Evolutionary conservation across 23 red algal genomes (phyloP), one percentile per base, ranked within the genome.

Genomic region (Gracilariopsis chorda): DNA sequence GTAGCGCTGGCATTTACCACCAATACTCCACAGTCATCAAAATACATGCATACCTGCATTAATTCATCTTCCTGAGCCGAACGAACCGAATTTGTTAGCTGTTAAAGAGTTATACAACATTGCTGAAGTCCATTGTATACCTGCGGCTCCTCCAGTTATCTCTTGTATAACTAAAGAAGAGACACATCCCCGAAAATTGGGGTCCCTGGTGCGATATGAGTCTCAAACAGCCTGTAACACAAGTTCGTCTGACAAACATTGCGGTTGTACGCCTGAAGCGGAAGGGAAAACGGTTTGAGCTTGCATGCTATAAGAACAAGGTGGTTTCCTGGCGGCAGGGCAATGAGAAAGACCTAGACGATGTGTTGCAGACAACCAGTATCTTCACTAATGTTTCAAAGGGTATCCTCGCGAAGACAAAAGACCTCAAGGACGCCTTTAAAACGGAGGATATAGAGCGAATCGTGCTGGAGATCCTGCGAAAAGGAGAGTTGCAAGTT

Each of bases 341-440:
- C n/a, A 95, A 87, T 41, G 85, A 95, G 58, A 80, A 90, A 6
- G 97, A 99, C 78, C 57, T 99, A 27, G 93, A 95, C 57, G 97
- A 99, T 30, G 97, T 99, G 24, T 61, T 99, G 69, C 97, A 99
- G 77, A 93, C 95, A 11, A 70, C 92, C 42, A 87, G 92, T 34
- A 92, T 99, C 19, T 99, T 99, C 48, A 87, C 89, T 13, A 99
- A 99, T 47, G 97, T 99, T 4, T 99, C 97, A 55, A 99, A 99
- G 36, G 97, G 97, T 25, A 78, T 93, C 32, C 76, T 99, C 10
- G 93, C 97, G 34, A 88, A 92, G 21, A 91, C 40, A 30, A 94
- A 90, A 52, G 93, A 99, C 45, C 86, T 99, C 13, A 34, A 67
- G 37, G 89, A 85, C 48, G 81, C 88, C 23, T 99, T 99, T 60